Conservation (phyloP, 352 stramenopile genomes). For the Aphanomyces invadans region DNA sequence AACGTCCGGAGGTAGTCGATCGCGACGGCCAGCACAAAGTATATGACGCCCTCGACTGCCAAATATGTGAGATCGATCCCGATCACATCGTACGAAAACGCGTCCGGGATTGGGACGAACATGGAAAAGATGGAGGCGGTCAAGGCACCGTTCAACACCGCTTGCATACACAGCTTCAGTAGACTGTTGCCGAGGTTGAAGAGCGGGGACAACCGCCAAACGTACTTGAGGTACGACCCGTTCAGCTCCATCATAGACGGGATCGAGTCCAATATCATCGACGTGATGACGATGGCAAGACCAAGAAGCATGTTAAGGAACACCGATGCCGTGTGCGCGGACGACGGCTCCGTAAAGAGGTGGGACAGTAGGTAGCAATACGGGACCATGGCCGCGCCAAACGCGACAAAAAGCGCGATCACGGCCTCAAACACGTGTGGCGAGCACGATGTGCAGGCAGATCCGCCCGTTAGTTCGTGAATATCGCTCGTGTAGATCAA, state of each 20-base stretch:
- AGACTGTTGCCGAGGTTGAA: conserved; percentile 59
- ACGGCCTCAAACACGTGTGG: conserved; percentile 38
- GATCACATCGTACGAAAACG: conserved; percentile 44
- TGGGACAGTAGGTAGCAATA: conserved; percentile 66
- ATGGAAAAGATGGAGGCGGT: neutral
- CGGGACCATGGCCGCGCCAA: conserved; percentile 47
- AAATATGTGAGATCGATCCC: conserved; percentile 73
- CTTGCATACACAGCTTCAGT: conserved; percentile 32
- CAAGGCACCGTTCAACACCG: conserved; percentile 42
- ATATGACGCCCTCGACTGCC: conserved; percentile 55
- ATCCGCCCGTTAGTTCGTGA: conserved; percentile 41
- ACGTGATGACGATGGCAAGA: conserved; percentile 47
- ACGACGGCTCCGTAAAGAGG: conserved; percentile 42
- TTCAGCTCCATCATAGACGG: conserved; percentile 40
- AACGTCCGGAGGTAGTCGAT: conserved; percentile 43
- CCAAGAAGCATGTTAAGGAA: conserved; percentile 68
- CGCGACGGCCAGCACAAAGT: conserved; percentile 52
- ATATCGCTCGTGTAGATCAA: conserved; percentile 46
- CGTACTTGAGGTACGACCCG: conserved; percentile 38
- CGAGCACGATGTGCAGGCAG: too few relatives aligned
- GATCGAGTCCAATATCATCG: conserved; percentile 46
- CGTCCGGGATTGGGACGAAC: conserved; percentile 26
- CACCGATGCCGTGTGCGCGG: conserved; percentile 51
- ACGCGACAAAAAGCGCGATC: conserved; percentile 48
- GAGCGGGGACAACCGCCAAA: conserved; percentile 62